Evolutionary conservation across 306 rosid species (phyloP), one percentile per base, ranked within the genome.

Genomic region (Alnus glutinosa): DNA sequence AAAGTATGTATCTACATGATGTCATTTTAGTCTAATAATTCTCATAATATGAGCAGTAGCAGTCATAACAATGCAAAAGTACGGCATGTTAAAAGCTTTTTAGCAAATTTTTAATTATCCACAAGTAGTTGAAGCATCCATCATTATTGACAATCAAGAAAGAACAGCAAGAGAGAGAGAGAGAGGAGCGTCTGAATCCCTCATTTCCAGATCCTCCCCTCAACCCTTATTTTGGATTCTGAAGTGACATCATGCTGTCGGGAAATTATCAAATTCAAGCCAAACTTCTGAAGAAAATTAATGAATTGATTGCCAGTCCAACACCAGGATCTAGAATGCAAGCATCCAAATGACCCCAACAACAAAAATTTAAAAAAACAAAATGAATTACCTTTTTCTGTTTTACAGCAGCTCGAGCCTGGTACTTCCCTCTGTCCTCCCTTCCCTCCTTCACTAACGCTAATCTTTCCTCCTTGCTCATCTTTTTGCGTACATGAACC

Each of bases 381-480:
- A 71, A 76, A 7, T 39, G 9, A 63, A 62, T n/a, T 84, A 94
- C 98, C 95, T 94, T 94, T 79, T 89, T 91, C 89, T 94, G 94
- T 83, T 92, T 92, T 18, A 94, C 84, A 37, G 97, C 97, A 9
- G 95, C 79, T 78, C 86, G 83, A 82, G 98, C 86, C 72, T 81
- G 84, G 77, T 91, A 94, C 90, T 86, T 75, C 78, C 90, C 97
- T 88, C 97, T 89, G 7, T 90, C 98, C 80, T 90, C 97, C 83
- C 98, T 88, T 68, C 98, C 98, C 39, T 89, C 97, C 84, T 79
- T 89, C 82, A 92, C 92, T 52, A 88, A 81, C 32, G 85, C 91
- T 85, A 92, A 70, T 74, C 89, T 90, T 81, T 92, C 94, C 9
- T 88, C 97, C 88, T 94, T 92, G 88, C 68, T 94, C 67, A 90